Evolutionary conservation across 2,329 filamentous ascomycete genomes (phyloP).

Genomic region (Pseudovirgaria hyperparasitica): DNA sequence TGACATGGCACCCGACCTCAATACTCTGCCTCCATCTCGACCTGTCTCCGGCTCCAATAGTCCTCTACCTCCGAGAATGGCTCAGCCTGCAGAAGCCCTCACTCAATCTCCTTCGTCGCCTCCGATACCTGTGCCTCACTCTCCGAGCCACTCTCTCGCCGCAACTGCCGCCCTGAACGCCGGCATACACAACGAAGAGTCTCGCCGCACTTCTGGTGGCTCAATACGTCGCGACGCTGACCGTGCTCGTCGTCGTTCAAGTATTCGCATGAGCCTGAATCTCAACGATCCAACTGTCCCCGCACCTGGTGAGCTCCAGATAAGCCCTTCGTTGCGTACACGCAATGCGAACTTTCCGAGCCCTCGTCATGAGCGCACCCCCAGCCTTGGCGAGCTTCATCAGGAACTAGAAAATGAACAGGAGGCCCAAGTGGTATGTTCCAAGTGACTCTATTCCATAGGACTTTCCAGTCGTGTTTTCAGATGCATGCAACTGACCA

Average conservation of each 20-base stretch:
- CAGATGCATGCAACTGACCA: background rate
- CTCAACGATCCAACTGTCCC: conserved; percentile 59
- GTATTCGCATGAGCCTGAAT: conserved; percentile 60
- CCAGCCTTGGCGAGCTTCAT: conserved; percentile 64
- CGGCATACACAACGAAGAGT: conserved; percentile 54
- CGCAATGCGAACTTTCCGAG: conserved; percentile 28
- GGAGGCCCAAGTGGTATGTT: conserved; percentile 58
- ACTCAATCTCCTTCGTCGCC: conserved; percentile 33
- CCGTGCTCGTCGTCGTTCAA: conserved; percentile 49
- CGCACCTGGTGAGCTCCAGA: conserved; percentile 56
- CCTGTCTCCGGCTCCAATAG: conserved; percentile 22
- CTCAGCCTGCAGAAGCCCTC: conserved; percentile 19
- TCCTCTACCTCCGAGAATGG: conserved; percentile 12
- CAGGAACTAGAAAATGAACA: conserved; percentile 71
- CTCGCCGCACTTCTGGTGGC: conserved; percentile 36
- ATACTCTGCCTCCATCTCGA: conserved; percentile 42
- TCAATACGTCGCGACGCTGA: conserved; percentile 31
- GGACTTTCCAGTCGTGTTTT: too few relatives aligned
- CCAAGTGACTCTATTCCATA: too few relatives aligned
- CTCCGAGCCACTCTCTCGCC: conserved; percentile 58
- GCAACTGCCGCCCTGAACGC: conserved; percentile 69
- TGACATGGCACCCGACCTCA: conserved; percentile 44
- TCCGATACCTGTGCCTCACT: conserved; percentile 49
- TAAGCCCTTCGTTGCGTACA: conserved; percentile 21
- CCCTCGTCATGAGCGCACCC: conserved; percentile 52